phyloP scores from a whole-genome alignment of 768 basidiomycete genomes.

The Phanerochaete sordida region DNA sequence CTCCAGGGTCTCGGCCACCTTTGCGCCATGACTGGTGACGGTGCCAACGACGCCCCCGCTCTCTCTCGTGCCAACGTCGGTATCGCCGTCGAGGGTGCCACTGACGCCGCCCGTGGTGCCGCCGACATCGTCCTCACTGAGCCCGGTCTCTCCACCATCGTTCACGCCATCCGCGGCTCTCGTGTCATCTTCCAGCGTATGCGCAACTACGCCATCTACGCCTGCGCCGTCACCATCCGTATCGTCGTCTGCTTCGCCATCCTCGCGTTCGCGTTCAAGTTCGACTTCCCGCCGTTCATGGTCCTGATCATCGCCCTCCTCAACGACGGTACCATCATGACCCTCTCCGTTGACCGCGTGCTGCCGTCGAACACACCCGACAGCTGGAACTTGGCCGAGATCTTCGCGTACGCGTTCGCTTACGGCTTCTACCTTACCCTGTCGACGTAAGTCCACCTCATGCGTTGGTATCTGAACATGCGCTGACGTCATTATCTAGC shows the following conservation, averaged over 20 bases:
- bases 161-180: constrained; percentile 97
- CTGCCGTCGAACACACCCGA: constrained; percentile 91
- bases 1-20: constrained; percentile 94
- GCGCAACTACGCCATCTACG: constrained; percentile 98
- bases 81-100: constrained; percentile 99
- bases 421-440: constrained; percentile 92
- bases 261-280: constrained; percentile 93
- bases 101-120: constrained; percentile 96
- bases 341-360: constrained; percentile 92
- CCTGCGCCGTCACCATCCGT: constrained; percentile 95
- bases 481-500: constrained; percentile 33
- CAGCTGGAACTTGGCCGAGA: constrained; percentile 94
- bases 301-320: constrained; percentile 95
- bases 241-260: constrained; percentile 97
- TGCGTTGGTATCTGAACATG: not conserved
- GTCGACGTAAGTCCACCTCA: constrained; percentile 79
- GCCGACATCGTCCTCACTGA: constrained; percentile 98
- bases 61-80: constrained; percentile 98
- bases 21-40: constrained; percentile 99
- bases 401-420: constrained; percentile 92
- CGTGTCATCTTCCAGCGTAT: constrained; percentile 99
- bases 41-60: constrained; percentile 98
- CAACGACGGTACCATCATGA: constrained; percentile 99
- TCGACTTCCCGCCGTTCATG: constrained; percentile 99
- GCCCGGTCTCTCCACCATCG: constrained; percentile 98